Evolutionary conservation across 139 green algal species (phyloP).

Genomic region (Ettlia oleoabundans): DNA sequence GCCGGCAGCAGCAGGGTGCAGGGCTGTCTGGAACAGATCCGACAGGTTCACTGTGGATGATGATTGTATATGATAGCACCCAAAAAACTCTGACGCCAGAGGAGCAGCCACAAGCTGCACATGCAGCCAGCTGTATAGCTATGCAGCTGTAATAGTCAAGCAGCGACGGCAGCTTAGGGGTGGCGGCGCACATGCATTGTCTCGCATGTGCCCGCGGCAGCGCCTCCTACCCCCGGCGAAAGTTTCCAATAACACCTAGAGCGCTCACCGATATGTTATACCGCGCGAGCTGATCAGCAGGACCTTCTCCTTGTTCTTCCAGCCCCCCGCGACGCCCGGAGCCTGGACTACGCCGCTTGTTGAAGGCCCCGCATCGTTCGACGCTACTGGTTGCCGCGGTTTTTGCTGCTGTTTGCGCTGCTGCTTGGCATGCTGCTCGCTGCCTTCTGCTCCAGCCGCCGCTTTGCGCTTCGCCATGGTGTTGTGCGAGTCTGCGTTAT

Average conservation of each 20-base stretch:
- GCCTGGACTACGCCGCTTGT: neutral
- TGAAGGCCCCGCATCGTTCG: neutral
- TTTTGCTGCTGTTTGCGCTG: constrained; percentile 3
- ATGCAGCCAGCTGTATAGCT: neutral
- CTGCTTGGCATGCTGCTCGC: constrained; percentile 1
- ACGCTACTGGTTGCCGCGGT: neutral
- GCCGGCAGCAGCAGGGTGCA: too few species aligned
- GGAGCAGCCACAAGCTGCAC: neutral
- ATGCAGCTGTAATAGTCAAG: neutral
- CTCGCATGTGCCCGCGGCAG: neutral
- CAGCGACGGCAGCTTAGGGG: neutral
- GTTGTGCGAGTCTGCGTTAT: too few species aligned
- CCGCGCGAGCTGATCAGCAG: constrained; percentile 85
- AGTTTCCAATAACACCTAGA: neutral
- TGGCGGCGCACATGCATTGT: neutral
- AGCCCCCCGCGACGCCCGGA: constrained; percentile 23
- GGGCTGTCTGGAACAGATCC: neutral
- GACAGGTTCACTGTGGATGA: neutral
- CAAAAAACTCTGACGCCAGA: neutral
- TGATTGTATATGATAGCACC: neutral
- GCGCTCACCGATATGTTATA: constrained; percentile 73
- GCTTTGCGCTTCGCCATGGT: constrained; percentile 32
- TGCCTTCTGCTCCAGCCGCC: neutral
- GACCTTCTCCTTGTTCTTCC: constrained; percentile 91
- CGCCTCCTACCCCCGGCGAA: neutral